A percentile compares a stretch with the other conserved stretches of the same genome.
Evolutionary conservation across 164 flowering plant genomes (phyloP).

Genomic region (Vitis rupestris): DNA sequence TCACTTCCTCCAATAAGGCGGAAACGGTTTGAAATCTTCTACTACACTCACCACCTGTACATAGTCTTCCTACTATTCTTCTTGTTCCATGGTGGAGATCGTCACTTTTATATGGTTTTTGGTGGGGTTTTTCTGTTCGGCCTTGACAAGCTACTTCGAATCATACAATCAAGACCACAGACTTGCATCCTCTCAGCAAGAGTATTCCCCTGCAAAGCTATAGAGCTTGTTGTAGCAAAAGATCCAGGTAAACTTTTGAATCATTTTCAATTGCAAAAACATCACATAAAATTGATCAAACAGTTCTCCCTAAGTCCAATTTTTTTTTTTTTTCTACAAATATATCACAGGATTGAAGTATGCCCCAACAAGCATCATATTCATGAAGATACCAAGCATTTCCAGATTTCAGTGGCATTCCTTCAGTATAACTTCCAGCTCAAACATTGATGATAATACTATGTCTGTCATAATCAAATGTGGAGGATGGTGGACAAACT

Average conservation of each 20-base stretch:
- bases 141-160: slow-evolving; percentile 74
- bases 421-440: slow-evolving; percentile 77
- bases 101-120: slow-evolving; percentile 77
- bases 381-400: slow-evolving; percentile 66
- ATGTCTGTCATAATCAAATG: slow-evolving; percentile 64
- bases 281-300: not conserved
- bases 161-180: slow-evolving; percentile 60
- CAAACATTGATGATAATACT: slow-evolving; percentile 43
- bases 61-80: slow-evolving; percentile 59
- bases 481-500: slow-evolving; percentile 73
- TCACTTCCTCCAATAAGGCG: slow-evolving; percentile 80
- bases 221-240: slow-evolving; percentile 73
- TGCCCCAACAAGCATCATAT: slow-evolving; percentile 67
- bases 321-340: not conserved
- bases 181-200: slow-evolving; percentile 65
- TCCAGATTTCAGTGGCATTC: slow-evolving; percentile 82
- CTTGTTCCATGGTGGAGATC: slow-evolving; percentile 83
- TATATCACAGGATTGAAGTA: slow-evolving; percentile 56
- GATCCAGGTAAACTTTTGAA: slow-evolving; percentile 48
- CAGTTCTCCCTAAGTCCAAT: not conserved
- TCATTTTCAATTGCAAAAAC: not conserved
- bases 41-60: slow-evolving; percentile 81
- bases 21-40: slow-evolving; percentile 68
- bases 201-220: slow-evolving; percentile 58
- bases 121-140: slow-evolving; percentile 76